These are phyloP conservation scores for Zalerion maritima DNA, from an alignment of 495 filamentous ascomycete species.

Conservation along the genomic window DNA sequence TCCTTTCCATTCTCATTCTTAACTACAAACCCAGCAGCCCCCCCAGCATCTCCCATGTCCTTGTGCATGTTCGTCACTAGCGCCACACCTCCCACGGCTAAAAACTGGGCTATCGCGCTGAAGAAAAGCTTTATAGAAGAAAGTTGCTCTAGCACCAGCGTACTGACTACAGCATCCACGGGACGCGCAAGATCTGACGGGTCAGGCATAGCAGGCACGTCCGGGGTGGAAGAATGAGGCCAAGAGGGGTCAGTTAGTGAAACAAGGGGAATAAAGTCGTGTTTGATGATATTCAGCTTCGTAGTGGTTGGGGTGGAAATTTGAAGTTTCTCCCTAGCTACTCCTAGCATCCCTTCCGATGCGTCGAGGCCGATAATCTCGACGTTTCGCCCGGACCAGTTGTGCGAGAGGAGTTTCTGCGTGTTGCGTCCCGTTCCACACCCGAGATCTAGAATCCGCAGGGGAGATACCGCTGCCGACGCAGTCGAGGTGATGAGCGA, in stretches of 20 bases:
- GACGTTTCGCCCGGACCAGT: slow-evolving; percentile 10
- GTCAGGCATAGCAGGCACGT: slow-evolving; percentile 3
- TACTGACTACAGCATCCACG: slow-evolving; percentile 41
- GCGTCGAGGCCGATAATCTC: slow-evolving; percentile 23
- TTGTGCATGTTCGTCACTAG: slow-evolving; percentile 63
- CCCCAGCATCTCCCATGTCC: slow-evolving; percentile 48
- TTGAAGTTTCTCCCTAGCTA: slow-evolving; percentile 29
- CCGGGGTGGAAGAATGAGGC: slow-evolving; percentile 7
- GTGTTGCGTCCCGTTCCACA: slow-evolving; percentile 63
- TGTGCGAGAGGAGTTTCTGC: slow-evolving; percentile 34
- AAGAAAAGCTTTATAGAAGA: slow-evolving; percentile 36
- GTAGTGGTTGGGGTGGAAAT: neutral
- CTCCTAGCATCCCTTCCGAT: slow-evolving; percentile 36
- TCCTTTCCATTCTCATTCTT: slow-evolving; percentile 31
- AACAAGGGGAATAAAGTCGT: no score
- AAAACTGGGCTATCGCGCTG: slow-evolving; percentile 26
- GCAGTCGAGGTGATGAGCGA: slow-evolving; percentile 11
- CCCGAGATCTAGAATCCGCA: slow-evolving; percentile 43
- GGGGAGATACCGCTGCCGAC: slow-evolving; percentile 9
- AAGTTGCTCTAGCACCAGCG: slow-evolving; percentile 56
- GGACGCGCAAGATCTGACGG: slow-evolving; percentile 4
- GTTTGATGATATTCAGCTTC: slow-evolving; percentile 18
- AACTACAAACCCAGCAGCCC: slow-evolving; percentile 59
- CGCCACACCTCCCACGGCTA: slow-evolving; percentile 36
- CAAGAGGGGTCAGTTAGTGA: slow-evolving; percentile 13